Conservation (phyloP, 768 basidiomycete genomes). For the Cystobasidiopsis lactophilus region DNA sequence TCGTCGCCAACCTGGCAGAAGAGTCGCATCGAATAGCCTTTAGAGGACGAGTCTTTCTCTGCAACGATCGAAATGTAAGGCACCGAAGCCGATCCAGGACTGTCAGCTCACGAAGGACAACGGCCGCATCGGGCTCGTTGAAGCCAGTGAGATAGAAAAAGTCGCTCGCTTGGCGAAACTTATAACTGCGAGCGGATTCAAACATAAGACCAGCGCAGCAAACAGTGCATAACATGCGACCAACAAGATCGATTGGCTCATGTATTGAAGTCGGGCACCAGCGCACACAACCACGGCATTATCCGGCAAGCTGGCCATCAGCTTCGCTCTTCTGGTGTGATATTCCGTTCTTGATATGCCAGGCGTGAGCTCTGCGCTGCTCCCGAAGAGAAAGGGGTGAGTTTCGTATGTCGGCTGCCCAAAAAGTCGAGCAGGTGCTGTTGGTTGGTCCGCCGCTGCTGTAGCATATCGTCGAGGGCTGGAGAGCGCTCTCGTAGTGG, state of each 20-base stretch:
- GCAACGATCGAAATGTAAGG: not conserved
- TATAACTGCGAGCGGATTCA: constrained; percentile 41
- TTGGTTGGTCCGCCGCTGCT: too few species aligned
- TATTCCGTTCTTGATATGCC: constrained; percentile 63
- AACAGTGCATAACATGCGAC: not conserved
- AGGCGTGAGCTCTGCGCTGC: constrained; percentile 47
- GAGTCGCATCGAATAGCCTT: constrained; percentile 68
- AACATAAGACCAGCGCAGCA: not conserved
- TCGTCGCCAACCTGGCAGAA: constrained; percentile 57
- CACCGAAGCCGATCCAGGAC: too few species aligned
- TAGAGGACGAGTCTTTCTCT: constrained; percentile 29
- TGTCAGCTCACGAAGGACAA: constrained; percentile 44
- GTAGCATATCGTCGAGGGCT: too few species aligned
- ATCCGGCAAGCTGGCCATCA: constrained; percentile 55
- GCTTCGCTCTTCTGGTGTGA: constrained; percentile 39
- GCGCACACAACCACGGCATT: constrained; percentile 52
- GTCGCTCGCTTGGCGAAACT: constrained; percentile 75
- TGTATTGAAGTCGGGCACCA: constrained; percentile 62
- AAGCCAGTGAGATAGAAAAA: constrained; percentile 95
- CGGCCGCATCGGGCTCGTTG: constrained; percentile 71
- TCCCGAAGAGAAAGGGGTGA: constrained; percentile 60
- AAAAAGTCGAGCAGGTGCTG: too few species aligned
- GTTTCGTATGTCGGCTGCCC: too few species aligned
- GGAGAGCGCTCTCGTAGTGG: too few species aligned
- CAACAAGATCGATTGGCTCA: constrained; percentile 46